A percentile compares a stretch with the other conserved stretches of the same genome.
Conservation (phyloP, 2,329 filamentous ascomycete genomes). For the Grosmannia clavigera region DNA sequence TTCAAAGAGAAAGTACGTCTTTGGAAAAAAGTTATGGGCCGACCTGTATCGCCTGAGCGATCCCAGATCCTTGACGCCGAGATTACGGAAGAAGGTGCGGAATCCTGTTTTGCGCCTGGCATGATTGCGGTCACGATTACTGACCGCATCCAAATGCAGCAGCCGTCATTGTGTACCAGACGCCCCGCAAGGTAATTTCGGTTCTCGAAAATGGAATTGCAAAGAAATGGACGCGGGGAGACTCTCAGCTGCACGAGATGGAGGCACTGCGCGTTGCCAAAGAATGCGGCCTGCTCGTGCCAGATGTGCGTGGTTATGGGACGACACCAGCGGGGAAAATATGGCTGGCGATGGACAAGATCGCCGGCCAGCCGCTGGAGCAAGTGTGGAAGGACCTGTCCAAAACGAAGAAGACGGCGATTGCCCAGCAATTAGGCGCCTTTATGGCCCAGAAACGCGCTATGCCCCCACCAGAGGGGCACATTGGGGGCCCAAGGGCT, state of each 20-base stretch:
- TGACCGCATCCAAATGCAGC: neutral
- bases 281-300: slow-evolving; percentile 13
- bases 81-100: no score
- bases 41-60: no score
- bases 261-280: slow-evolving; percentile 15
- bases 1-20: no score
- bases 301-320: slow-evolving; percentile 11
- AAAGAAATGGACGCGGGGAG: slow-evolving; percentile 14
- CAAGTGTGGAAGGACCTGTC: neutral
- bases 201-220: slow-evolving; percentile 13
- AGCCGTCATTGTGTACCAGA: slow-evolving; percentile 11
- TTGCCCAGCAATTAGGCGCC: slow-evolving; percentile 9
- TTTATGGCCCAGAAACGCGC: slow-evolving; percentile 10
- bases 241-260: slow-evolving; percentile 13
- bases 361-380: slow-evolving; percentile 17
- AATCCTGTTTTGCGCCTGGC: no score
- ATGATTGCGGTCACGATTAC: neutral
- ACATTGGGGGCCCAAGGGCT: slow-evolving; percentile 11
- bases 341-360: slow-evolving; percentile 16
- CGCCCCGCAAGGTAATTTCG: slow-evolving; percentile 13
- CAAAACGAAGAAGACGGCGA: neutral
- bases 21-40: no score
- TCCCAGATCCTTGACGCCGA: no score
- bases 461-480: slow-evolving; percentile 6
- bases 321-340: slow-evolving; percentile 8